These are phyloP conservation scores for Metschnikowia similis DNA, from an alignment of 805 yeast genomes.

Conservation along the genomic window DNA sequence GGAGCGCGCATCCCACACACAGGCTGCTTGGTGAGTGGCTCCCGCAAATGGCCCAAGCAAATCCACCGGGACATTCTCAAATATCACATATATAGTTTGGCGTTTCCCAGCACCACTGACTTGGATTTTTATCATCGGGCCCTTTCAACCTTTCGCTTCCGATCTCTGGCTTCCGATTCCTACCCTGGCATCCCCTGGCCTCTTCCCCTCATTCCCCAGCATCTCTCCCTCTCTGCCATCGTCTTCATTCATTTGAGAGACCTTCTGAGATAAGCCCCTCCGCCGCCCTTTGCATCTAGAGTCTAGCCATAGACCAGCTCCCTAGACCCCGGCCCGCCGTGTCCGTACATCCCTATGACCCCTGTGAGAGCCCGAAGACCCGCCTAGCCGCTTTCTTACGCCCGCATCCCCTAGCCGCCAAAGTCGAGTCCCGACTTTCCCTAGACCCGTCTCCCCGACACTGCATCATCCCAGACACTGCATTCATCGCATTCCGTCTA, in stretches of 20 bases:
- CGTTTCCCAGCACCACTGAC: background rate
- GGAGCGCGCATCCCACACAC: conserved; percentile 2
- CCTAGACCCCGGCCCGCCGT: background rate
- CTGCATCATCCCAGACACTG: too few relatives aligned
- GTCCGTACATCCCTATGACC: conserved; percentile 1
- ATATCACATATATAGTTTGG: background rate
- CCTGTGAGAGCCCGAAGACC: background rate
- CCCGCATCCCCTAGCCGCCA: too few relatives aligned
- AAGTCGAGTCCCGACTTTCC: too few relatives aligned
- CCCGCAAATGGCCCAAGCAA: background rate
- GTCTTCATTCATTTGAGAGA: conserved; percentile 5
- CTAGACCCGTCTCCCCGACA: too few relatives aligned
- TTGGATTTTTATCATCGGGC: conserved; percentile 4
- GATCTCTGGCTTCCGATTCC: background rate
- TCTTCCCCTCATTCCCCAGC: background rate
- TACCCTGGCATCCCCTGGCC: background rate
- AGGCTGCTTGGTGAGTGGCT: conserved; percentile 2
- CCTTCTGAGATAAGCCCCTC: background rate
- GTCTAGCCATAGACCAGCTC: background rate
- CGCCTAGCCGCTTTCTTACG: background rate
- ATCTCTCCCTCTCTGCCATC: background rate
- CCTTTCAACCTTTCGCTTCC: conserved; percentile 2
- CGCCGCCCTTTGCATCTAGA: background rate
- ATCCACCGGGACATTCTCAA: background rate
- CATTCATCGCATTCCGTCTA: too few relatives aligned